phyloP scores from a whole-genome alignment of 1,284 basidiomycete species.

The Ustilago xerochloae region DNA sequence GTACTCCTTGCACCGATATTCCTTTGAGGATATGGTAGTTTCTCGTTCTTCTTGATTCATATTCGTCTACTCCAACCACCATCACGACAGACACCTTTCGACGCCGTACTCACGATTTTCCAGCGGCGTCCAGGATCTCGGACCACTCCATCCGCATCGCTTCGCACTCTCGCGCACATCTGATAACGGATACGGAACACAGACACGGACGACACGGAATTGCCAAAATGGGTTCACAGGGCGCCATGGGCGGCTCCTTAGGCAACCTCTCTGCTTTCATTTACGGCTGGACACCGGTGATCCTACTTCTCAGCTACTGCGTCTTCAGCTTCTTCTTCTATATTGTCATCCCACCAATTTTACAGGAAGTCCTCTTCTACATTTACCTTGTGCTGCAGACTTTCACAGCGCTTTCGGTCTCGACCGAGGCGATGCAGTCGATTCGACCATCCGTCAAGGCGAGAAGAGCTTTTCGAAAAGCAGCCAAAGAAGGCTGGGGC shows the following conservation, averaged over 20 bases:
- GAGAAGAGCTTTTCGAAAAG: constrained; percentile 47
- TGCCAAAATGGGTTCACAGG: constrained; percentile 12
- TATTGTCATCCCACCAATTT: constrained; percentile 48
- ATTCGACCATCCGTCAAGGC: constrained; percentile 54
- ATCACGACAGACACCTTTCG: no score
- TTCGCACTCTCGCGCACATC: no score
- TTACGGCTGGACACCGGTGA: constrained; percentile 52
- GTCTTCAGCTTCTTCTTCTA: constrained; percentile 55
- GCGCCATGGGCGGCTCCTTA: constrained; percentile 16
- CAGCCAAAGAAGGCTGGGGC: constrained; percentile 48
- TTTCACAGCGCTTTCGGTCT: constrained; percentile 50
- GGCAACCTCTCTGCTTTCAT: constrained; percentile 48
- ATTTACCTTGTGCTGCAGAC: constrained; percentile 51
- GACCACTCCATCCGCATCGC: no score
- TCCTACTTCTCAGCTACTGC: constrained; percentile 41
- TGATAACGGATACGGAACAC: not conserved
- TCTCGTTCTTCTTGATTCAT: not conserved
- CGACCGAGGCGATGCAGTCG: constrained; percentile 57
- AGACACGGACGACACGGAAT: not conserved
- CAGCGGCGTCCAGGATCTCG: no score
- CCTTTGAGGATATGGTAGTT: no score
- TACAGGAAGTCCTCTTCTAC: constrained; percentile 56
- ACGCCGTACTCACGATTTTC: no score
- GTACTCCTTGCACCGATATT: no score
- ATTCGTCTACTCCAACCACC: not conserved